Base-by-base conservation (phyloP, 1,284 basidiomycete species). In the Caloboletus inedulis region DNA sequence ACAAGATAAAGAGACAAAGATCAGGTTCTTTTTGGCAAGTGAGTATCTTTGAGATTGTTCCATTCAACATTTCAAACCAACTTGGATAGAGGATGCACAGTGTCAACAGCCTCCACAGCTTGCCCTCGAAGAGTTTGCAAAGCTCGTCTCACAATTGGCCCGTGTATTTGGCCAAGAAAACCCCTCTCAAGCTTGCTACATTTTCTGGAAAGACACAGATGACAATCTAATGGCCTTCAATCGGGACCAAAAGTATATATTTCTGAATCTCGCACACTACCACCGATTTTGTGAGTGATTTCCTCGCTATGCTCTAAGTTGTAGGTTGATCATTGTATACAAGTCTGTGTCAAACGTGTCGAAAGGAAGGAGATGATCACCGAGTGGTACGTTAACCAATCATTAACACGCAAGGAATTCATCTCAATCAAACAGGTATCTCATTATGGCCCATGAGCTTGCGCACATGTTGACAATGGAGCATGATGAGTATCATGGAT, bases 171-270 rank as follows among this genome's bases (percentile, higher is more conserved):
- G 4, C 16, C 25, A 39, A n/a, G 9, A 39, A 0, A 14, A 23
- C 3, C 23, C 33, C 10, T 45, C 43, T 8, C 29, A 23, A 8
- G 40, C 30, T 25, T 65, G 60, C 18, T 59, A 48, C 34, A 57
- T 65, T 35, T 63, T 65, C 47, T 68, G 62, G 64, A 49, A 63
- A 31, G 55, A 58, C 7, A 50, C 35, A 0, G 60, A 63, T 23
- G 25, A 31, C 2, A 55, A 67, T 19, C 39, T 65, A 3, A 65
- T 65, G 65, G 63, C 62, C 13, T 65, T 68, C 36, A 65, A 65
- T 39, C 51, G 61, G 9, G 56, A 62, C 18, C 46, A 60, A 29
- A 47, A 27, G 8, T 54, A 45, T 14, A 56, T 67, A 12, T 66
- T 59, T 35, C 52, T 65, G 7, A 65, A 65, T 30, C 56, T 65